phyloP scores from a whole-genome alignment of 352 stramenopile species.

The Phytophthora colocasiae region DNA sequence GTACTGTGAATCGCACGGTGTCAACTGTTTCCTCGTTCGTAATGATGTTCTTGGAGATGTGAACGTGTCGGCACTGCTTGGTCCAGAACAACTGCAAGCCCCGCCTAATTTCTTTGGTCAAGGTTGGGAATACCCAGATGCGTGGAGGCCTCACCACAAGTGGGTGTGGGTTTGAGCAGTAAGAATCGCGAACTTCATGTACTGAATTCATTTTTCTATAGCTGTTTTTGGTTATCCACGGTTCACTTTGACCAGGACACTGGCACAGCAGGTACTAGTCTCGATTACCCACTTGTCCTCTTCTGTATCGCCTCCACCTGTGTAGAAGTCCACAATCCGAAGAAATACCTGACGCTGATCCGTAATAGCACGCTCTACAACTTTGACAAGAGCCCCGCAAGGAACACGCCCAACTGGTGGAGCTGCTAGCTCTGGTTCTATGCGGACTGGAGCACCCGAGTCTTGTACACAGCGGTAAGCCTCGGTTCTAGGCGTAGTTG shows the following conservation, averaged over 20 bases:
- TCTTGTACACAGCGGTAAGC: slow-evolving; percentile 79
- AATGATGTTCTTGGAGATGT: slow-evolving; percentile 49
- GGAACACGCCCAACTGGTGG: slow-evolving; percentile 63
- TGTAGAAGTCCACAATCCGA: slow-evolving; percentile 28
- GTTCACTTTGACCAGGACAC: slow-evolving; percentile 66
- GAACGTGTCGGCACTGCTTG: slow-evolving; percentile 51
- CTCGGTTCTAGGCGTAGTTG: slow-evolving; percentile 8
- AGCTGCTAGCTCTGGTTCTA: slow-evolving; percentile 63
- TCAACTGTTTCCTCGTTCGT: slow-evolving; percentile 77
- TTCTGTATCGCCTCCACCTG: neutral
- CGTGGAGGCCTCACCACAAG: slow-evolving; percentile 41
- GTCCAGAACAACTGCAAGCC: slow-evolving; percentile 41
- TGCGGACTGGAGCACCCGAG: slow-evolving; percentile 61
- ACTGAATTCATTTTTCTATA: slow-evolving; percentile 1
- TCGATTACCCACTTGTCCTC: slow-evolving; percentile 71
- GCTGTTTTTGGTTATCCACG: neutral
- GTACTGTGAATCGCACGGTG: slow-evolving; percentile 80
- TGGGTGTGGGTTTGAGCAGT: slow-evolving; percentile 55
- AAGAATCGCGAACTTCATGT: neutral
- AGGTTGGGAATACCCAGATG: slow-evolving; percentile 59
- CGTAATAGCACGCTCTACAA: slow-evolving; percentile 65
- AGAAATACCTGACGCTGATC: slow-evolving; percentile 76
- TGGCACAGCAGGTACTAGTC: slow-evolving; percentile 80
- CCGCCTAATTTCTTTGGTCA: slow-evolving; percentile 78
- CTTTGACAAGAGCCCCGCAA: slow-evolving; percentile 60